Evolutionary conservation across 2,329 filamentous ascomycete genomes (phyloP).

Genomic region (Aspergillus sp.): DNA sequence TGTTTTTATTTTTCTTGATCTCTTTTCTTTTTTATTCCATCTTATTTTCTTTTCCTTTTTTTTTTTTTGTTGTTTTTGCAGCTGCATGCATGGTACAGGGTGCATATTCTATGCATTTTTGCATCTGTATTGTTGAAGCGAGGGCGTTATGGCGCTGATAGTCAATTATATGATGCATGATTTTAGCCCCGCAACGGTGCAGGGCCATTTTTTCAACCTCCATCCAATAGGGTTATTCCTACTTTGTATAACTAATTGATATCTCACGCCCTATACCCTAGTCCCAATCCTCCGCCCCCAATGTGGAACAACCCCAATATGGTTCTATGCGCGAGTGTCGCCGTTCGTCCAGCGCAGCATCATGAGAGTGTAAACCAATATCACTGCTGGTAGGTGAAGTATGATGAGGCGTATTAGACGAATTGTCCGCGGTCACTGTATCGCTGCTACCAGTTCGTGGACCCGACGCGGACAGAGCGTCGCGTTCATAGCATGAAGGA

Average conservation of each 20-base stretch:
- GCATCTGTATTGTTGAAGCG: constrained; percentile 8
- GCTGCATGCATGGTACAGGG: constrained; percentile 2
- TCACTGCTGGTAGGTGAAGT: background rate
- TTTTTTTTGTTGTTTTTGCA: background rate
- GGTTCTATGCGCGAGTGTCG: background rate
- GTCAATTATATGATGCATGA: background rate
- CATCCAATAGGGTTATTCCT: background rate
- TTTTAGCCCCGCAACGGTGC: background rate
- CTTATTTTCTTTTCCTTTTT: background rate
- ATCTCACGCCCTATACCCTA: constrained; percentile 17
- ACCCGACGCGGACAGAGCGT: background rate
- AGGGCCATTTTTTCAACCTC: background rate
- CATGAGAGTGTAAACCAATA: background rate
- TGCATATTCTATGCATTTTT: constrained; percentile 1
- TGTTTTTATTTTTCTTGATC: no score
- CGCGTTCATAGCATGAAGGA: background rate
- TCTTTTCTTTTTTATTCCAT: no score
- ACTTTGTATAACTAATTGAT: background rate
- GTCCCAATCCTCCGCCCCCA: constrained; percentile 22
- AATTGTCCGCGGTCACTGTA: background rate
- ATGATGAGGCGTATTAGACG: background rate
- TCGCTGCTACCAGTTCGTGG: background rate
- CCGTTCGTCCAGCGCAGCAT: background rate
- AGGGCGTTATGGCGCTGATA: constrained; percentile 12
- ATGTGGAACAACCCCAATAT: constrained; percentile 14